phyloP scores from a whole-genome alignment of 148 eudicot species.

The Chenopodium formosanum region DNA sequence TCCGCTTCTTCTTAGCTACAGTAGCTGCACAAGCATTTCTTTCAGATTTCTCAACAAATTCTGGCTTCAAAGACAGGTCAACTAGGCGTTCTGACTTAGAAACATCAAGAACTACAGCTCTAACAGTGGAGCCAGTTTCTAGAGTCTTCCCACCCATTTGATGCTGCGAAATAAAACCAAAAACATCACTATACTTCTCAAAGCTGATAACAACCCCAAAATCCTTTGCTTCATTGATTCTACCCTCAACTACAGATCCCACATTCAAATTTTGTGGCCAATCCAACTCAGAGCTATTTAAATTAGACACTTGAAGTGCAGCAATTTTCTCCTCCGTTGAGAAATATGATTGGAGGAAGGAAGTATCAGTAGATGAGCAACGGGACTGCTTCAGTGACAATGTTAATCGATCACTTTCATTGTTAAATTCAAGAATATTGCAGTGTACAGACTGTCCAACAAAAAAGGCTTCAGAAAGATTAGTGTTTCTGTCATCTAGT shows the following conservation, averaged over 20 bases:
- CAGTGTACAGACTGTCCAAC: constrained; percentile 92
- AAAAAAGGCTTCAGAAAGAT: constrained; percentile 63
- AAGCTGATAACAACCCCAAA: constrained; percentile 77
- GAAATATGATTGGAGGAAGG: constrained; percentile 82
- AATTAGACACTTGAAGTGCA: constrained; percentile 52
- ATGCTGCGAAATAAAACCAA: constrained; percentile 78
- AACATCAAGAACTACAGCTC: constrained; percentile 79
- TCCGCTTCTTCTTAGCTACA: constrained; percentile 70
- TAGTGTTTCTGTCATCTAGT: constrained; percentile 55
- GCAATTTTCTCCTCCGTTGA: constrained; percentile 78
- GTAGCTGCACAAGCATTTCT: constrained; percentile 27
- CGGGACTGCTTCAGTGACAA: constrained; percentile 81
- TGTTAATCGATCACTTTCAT: constrained; percentile 62
- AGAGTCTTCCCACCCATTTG: constrained; percentile 60
- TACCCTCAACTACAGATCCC: constrained; percentile 63
- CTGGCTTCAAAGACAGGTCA: constrained; percentile 78
- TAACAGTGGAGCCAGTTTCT: constrained; percentile 52
- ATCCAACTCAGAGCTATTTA: constrained; percentile 34
- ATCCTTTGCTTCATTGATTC: constrained; percentile 61
- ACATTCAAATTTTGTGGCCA: constrained; percentile 58
- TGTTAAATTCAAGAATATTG: constrained; percentile 59
- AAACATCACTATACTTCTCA: constrained; percentile 53
- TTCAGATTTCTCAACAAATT: constrained; percentile 44
- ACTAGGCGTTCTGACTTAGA: constrained; percentile 72
- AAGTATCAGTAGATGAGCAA: constrained; percentile 74